Base-by-base conservation (phyloP, 768 basidiomycete species). In the Favolaschia claudopus region DNA sequence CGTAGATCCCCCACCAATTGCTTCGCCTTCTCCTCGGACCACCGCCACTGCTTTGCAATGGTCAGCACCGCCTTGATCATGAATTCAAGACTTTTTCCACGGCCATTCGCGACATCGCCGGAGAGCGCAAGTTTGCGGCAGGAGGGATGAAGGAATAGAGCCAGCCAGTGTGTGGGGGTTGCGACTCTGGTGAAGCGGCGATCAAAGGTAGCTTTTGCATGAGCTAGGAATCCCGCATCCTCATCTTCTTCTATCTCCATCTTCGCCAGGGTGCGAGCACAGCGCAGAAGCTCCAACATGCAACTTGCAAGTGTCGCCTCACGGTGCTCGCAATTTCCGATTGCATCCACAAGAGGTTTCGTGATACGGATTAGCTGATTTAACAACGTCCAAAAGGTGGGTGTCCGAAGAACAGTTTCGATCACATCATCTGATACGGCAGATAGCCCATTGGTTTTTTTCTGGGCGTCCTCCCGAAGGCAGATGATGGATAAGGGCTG, bases 291-390 rank as follows among this genome's bases (percentile, higher is more conserved):
- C 46, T 75, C 66, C 3, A 77, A 69, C 72, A 77, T 76, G 57
- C 76, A 77, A 37, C 73, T 72, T 13, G 74, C 71, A n/a, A 75
- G 63, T 4, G 60, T 72, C n/a, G 69, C 65, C 24, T 72, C 61
- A 4, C 62, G 63, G 8, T 69, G 64, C 53, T 77, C 70, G 17
- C 72, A 49, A 32, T 75, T 68, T 12, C 75, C 71, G 47, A 76
- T 76, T 2, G 64, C 61, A 59, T 78, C 70, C n/a, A 78, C 74
- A 46, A 76, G 34, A 10, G 70, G 74, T 49, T 75, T 75, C 13
- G 56, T 43, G 12, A 67, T 63, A 5, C 60, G 58, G 28, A 75
- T 60, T 2, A 76, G 60, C 58, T 78, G 74, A 7, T 64, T 46
- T 2, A 69, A 59, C 14, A 55, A 31, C 13, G 55, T 36, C 72